phyloP scores from a whole-genome alignment of 768 basidiomycete genomes.

The Hericium coralloides region DNA sequence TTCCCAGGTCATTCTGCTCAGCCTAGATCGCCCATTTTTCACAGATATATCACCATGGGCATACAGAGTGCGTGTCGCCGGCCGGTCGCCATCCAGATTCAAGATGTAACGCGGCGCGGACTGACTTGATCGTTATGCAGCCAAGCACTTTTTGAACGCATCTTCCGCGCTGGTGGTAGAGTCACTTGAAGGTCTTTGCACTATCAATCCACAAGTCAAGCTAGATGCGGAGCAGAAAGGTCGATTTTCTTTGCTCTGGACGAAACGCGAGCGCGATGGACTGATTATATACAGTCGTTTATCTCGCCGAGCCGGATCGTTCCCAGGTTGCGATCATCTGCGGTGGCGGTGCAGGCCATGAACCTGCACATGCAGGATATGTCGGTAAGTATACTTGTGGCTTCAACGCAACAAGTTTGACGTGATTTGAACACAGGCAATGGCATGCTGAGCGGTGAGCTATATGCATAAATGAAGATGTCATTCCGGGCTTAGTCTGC shows the following conservation, averaged over 20 bases:
- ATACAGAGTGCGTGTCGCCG: not conserved
- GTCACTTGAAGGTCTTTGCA: slow-evolving; percentile 65
- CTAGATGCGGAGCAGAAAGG: slow-evolving; percentile 70
- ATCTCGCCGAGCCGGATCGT: slow-evolving; percentile 44
- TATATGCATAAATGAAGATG: not conserved
- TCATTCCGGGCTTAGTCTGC: not conserved
- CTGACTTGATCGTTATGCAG: slow-evolving; percentile 6
- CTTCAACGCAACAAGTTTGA: not conserved
- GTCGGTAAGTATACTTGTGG: slow-evolving; percentile 48
- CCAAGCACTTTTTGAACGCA: slow-evolving; percentile 75
- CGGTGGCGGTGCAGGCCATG: slow-evolving; percentile 85
- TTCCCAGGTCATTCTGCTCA: not conserved
- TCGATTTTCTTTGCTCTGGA: slow-evolving; percentile 20
- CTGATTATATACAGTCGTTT: slow-evolving; percentile 40
- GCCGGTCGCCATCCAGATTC: no score
- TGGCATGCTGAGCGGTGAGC: slow-evolving; percentile 67
- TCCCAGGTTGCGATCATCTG: slow-evolving; percentile 71
- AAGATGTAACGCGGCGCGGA: not conserved
- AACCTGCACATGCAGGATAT: slow-evolving; percentile 83
- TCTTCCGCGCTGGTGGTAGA: slow-evolving; percentile 67
- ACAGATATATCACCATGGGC: slow-evolving; percentile 1
- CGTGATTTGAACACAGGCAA: slow-evolving; percentile 34
- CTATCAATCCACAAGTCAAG: slow-evolving; percentile 60
- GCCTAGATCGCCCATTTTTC: not conserved
- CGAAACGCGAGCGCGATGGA: not conserved